Evolutionary conservation across 2,329 filamentous ascomycete genomes (phyloP).

Genomic region (Coccinonectria pachysandricola): DNA sequence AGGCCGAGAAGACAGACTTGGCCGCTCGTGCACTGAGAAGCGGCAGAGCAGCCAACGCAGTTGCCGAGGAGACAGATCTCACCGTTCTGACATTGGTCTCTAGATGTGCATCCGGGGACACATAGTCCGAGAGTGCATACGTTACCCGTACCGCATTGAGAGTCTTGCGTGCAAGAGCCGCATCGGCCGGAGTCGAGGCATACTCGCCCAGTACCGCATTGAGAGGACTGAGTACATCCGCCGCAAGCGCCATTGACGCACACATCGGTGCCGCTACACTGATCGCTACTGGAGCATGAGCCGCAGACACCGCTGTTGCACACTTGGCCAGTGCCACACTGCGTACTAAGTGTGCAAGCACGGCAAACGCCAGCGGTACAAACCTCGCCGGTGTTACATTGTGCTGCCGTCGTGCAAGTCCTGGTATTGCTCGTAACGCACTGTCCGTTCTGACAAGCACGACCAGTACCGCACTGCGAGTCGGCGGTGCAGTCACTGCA

Average conservation of each 20-base stretch:
- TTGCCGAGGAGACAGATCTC: constrained; percentile 3
- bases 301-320: not conserved
- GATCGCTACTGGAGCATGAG: not conserved
- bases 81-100: constrained; percentile 2
- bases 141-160: not conserved
- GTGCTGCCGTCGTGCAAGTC: not conserved
- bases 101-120: constrained; percentile 2
- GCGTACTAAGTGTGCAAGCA: not conserved
- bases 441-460: constrained; percentile 1
- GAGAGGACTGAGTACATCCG: not conserved
- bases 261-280: not conserved
- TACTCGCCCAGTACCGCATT: not conserved
- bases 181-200: constrained; percentile 1
- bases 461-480: constrained; percentile 1
- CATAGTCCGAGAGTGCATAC: constrained; percentile 1
- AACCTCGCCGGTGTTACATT: not conserved
- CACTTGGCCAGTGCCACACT: not conserved
- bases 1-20: constrained; percentile 2
- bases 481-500: not conserved
- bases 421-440: not conserved
- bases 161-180: constrained; percentile 1
- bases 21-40: constrained; percentile 3
- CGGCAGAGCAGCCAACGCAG: constrained; percentile 3
- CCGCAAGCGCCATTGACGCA: not conserved
- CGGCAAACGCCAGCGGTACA: not conserved